Evolutionary conservation across 352 stramenopile genomes (phyloP), one percentile per base, ranked within the genome.

Genomic region (Pythium oligandrum): DNA sequence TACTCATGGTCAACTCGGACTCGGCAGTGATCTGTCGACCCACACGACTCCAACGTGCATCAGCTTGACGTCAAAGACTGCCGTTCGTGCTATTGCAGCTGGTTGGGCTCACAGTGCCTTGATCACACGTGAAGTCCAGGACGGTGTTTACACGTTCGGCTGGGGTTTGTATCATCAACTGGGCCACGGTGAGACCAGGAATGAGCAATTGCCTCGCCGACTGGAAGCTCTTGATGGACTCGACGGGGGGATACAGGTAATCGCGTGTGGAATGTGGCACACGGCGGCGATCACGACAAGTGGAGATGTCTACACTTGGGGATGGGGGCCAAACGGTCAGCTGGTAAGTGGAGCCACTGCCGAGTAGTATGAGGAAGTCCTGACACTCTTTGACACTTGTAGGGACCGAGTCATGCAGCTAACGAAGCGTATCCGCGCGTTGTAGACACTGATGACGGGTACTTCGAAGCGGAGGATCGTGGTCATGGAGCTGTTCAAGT

Each of bases 101-200:
- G 83, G 81, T 0, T 83, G 65, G 58, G 69, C 66, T 0, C 80
- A 93, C 49, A 84, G 61, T 7, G 78, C 73, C 6, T 31, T 84
- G 2, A 58, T 88, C 37, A 26, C 17, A 26, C 17, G 17, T 26
- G 17, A 26, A 26, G 60, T 69, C 10, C 54, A 33, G 0, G 53
- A 60, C 31, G 68, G 72, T 1, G 45, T 91, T 17, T 70, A 75
- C 49, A 91, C 80, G 1, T 88, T 85, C 50, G 83, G 83, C 10
- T 93, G 81, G 80, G 83, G 83, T 2, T 55, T 89, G 7, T 93
- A 93, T 51, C 81, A 89, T 45, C 83, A 93, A 45, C 64, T 93
- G 17, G 83, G 83, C 4, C 78, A 90, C 35, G 76, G 78, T 3
- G 55, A 42, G 1, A 75, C 78, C 3, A 59, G 77, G 6, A 55